Evolutionary conservation across 2,329 filamentous ascomycete species (phyloP), one percentile per base, ranked within the genome.

Genomic region (Claviceps citrina): DNA sequence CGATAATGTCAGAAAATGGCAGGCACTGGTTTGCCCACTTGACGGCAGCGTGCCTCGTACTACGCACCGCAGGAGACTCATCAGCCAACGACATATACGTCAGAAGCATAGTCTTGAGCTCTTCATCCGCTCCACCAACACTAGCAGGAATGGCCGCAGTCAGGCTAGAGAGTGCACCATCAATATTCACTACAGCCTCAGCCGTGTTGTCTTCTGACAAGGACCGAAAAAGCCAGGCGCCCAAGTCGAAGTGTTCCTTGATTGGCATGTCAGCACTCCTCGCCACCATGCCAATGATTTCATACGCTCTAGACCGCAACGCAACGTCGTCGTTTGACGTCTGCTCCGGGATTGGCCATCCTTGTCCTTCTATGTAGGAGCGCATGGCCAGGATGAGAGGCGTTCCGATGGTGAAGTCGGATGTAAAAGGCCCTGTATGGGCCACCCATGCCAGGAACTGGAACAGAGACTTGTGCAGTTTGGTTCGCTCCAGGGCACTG

Each of bases 11-110:
- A 16, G 70, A 70, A 50, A 85, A 95, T 1, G 81, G 74, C 5
- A 98, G 66, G 51, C 85, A 93, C 38, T 84, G 73, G 54, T 96
- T 96, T 9, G 85, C 84, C 68, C 89, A 95, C 43, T 91, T 83
- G 7, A 91, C 78, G 19, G 80, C 80, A 16, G 84, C 80, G 59
- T 87, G 91, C 7, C 84, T 76, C 26, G 82, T 81, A 51, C 81
- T 87, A 48, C 81, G 71, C n/a, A 78, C 64, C 13, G 72, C 64
- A n/a, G 65, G 63, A 2, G 56, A 51, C 5, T 63, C 61, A 13
- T 72, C 66, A 0, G 63, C 51, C 1, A 72, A 62, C 34, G 63
- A 64, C 70, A 85, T 83, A 48, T 85, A 81, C 22, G 70, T 68
- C 7, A 86, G 63, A 7, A 93, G 66, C 39, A 91, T 67, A 3